A percentile compares a stretch with the other conserved stretches of the same genome.
phyloP scores from a whole-genome alignment of 2,329 filamentous ascomycete species.

The Aspergillus oerlinghausenensis region DNA sequence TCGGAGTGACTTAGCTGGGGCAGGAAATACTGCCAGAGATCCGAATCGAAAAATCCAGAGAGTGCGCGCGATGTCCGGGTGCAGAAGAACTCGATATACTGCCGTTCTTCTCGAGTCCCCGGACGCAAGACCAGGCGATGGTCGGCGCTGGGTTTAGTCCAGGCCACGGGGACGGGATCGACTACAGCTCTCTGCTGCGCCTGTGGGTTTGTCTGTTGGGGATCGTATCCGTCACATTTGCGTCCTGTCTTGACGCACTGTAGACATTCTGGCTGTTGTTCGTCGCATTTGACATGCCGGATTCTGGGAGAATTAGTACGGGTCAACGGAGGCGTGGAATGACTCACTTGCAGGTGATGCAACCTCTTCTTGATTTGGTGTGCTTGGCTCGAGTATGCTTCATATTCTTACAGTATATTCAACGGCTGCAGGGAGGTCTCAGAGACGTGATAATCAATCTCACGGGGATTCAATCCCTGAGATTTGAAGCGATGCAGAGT shows the following conservation, averaged over 20 bases:
- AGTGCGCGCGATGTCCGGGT: conserved; percentile 39
- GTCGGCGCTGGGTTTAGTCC: conserved; percentile 1
- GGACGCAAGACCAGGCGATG: conserved; percentile 12
- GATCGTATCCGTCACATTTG: conserved; percentile 52
- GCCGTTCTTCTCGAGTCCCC: conserved; percentile 26
- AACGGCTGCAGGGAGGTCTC: no score
- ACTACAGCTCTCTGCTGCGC: not conserved
- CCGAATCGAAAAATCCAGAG: conserved; percentile 36
- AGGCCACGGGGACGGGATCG: not conserved
- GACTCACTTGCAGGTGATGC: conserved; percentile 52
- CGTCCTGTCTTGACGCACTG: conserved; percentile 53
- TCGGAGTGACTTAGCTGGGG: conserved; percentile 44
- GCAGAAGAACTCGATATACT: conserved; percentile 39
- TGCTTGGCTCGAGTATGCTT: not conserved
- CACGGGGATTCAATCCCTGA: no score
- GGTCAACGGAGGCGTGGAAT: conserved; percentile 6
- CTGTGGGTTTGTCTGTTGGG: conserved; percentile 3
- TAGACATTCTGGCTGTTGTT: conserved; percentile 49
- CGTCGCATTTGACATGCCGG: conserved; percentile 55
- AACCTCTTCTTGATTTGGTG: conserved; percentile 30
- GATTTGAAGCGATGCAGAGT: no score
- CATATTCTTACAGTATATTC: not conserved
- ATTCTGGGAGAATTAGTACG: conserved; percentile 34
- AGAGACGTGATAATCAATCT: no score
- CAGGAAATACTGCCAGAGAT: conserved; percentile 33